Evolutionary conservation across 1,139 yeast species (phyloP).

Genomic region (Debaryomyces udenii): DNA sequence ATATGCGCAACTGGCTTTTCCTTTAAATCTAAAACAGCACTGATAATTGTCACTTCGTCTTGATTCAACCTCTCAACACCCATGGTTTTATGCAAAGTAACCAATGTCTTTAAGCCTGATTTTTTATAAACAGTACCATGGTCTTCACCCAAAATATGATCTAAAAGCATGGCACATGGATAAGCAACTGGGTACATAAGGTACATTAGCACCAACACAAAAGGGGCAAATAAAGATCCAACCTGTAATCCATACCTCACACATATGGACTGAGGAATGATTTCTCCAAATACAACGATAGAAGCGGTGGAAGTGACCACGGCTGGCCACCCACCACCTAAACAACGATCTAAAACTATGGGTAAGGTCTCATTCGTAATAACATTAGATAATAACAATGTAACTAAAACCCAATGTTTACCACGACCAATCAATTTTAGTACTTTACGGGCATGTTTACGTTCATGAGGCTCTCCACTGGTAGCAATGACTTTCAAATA

Average conservation of each 20-base stretch:
- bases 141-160: slow-evolving; percentile 86
- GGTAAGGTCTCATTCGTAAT: slow-evolving; percentile 96
- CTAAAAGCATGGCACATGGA: slow-evolving; percentile 83
- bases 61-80: slow-evolving; percentile 91
- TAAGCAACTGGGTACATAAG: slow-evolving; percentile 90
- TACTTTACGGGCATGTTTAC: slow-evolving; percentile 73
- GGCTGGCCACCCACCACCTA: slow-evolving; percentile 98
- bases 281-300: slow-evolving; percentile 94
- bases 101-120: slow-evolving; percentile 90
- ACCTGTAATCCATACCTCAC: slow-evolving; percentile 91
- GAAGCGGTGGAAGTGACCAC: slow-evolving; percentile 90
- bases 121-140: slow-evolving; percentile 95
- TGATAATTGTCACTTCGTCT: slow-evolving; percentile 94
- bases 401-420: slow-evolving; percentile 97
- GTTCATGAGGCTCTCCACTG: slow-evolving; percentile 61
- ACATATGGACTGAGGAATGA: slow-evolving; percentile 91
- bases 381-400: slow-evolving; percentile 81
- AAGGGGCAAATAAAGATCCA: slow-evolving; percentile 90
- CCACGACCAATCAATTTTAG: slow-evolving; percentile 75
- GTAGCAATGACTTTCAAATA: slow-evolving; percentile 73
- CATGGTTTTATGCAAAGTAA: slow-evolving; percentile 90
- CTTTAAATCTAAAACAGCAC: slow-evolving; percentile 90
- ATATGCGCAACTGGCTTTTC: slow-evolving; percentile 85
- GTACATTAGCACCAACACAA: slow-evolving; percentile 84
- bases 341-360: slow-evolving; percentile 84